A percentile compares a stretch with the other conserved stretches of the same genome.
Conservation (phyloP, 1,139 yeast species). For the Scheffersomyces insectosa region DNA sequence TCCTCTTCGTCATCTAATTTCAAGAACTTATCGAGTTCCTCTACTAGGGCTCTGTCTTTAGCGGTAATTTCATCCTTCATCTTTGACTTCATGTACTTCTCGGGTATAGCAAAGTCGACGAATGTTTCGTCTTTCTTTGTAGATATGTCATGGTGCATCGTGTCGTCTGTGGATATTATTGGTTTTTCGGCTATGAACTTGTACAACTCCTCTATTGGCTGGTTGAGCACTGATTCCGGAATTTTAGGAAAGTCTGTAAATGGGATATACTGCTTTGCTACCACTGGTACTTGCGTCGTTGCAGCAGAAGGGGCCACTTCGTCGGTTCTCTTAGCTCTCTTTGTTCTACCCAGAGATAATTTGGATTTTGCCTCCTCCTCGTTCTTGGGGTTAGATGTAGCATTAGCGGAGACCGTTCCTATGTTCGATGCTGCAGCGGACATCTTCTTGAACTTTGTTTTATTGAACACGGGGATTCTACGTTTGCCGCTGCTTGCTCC, state of each 20-base stretch:
- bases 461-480: slow-evolving; percentile 6
- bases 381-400: too few species aligned
- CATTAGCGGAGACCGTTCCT: too few species aligned
- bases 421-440: not conserved
- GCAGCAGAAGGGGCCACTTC: too few species aligned
- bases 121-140: slow-evolving; percentile 8
- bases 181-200: slow-evolving; percentile 15
- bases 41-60: slow-evolving; percentile 27
- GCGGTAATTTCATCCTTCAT: slow-evolving; percentile 22
- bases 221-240: slow-evolving; percentile 21
- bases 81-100: slow-evolving; percentile 27
- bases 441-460: slow-evolving; percentile 1
- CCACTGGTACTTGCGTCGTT: too few species aligned
- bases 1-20: slow-evolving; percentile 28
- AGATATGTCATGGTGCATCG: slow-evolving; percentile 5
- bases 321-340: too few species aligned
- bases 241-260: slow-evolving; percentile 33
- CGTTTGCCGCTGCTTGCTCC: slow-evolving; percentile 4
- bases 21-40: slow-evolving; percentile 27
- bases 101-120: slow-evolving; percentile 35
- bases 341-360: too few species aligned
- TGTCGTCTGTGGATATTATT: not conserved
- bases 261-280: slow-evolving; percentile 19
- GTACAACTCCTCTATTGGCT: slow-evolving; percentile 20
- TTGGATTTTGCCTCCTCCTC: too few species aligned